Conservation (phyloP, 768 basidiomycete genomes). For the Tulasnella sp. region DNA sequence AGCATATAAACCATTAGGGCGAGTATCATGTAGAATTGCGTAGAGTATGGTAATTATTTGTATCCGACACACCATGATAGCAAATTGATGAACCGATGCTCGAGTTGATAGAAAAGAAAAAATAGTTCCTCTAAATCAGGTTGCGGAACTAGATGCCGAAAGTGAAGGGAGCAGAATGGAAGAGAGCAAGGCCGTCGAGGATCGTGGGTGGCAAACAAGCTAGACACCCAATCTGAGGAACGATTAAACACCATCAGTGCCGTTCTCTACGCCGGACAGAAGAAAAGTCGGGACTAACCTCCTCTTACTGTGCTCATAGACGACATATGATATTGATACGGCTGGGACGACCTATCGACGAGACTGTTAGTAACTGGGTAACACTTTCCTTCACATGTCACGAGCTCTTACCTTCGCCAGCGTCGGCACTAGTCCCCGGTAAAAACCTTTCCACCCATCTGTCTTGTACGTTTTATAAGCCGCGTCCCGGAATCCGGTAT, state of each 20-base stretch:
- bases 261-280: background rate
- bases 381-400: conserved; percentile 24
- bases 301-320: conserved; percentile 85
- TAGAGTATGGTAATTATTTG: background rate
- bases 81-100: background rate
- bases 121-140: background rate
- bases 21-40: background rate
- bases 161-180: background rate
- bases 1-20: background rate
- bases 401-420: conserved; percentile 73
- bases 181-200: background rate
- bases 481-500: conserved; percentile 88
- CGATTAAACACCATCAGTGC: background rate
- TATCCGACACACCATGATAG: background rate
- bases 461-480: conserved; percentile 72
- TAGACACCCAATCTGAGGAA: conserved; percentile 11
- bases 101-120: background rate
- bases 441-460: conserved; percentile 94
- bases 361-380: conserved; percentile 18
- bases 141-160: background rate
- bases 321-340: conserved; percentile 95
- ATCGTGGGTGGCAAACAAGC: background rate
- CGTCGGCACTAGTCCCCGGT: conserved; percentile 88
- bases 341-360: conserved; percentile 80
- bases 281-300: conserved; percentile 47